Percentiles rank a stretch among this genome's conserved stretches.
phyloP scores from a whole-genome alignment of 768 basidiomycete genomes.

The Calocybe indica region DNA sequence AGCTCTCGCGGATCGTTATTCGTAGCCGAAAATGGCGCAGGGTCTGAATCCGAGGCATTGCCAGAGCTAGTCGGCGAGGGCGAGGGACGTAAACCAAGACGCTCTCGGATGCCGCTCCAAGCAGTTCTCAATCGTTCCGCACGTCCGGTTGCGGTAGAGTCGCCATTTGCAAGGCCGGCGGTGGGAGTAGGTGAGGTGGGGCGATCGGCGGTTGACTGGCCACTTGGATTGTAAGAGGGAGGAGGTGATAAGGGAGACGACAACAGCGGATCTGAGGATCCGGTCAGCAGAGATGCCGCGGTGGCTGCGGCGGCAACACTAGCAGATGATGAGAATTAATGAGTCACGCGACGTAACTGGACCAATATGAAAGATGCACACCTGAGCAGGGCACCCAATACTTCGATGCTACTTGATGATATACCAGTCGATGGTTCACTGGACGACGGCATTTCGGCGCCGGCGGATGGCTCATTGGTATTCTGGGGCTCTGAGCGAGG shows the following conservation, averaged over 20 bases:
- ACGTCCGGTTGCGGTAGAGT: constrained; percentile 23
- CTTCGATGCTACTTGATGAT: constrained; percentile 75
- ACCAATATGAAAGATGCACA: constrained; percentile 23
- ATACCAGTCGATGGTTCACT: constrained; percentile 25
- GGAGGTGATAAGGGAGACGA: constrained; percentile 47
- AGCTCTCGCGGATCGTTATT: constrained; percentile 54
- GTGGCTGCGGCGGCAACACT: constrained; percentile 93
- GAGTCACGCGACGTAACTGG: constrained; percentile 1
- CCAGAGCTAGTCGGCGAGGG: constrained; percentile 11
- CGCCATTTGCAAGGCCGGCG: constrained; percentile 22
- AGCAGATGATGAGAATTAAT: constrained; percentile 2
- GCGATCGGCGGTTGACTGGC: constrained; percentile 12
- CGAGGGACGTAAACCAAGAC: constrained; percentile 46
- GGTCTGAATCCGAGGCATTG: constrained; percentile 4
- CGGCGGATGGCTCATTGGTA: neutral
- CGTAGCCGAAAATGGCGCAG: constrained; percentile 3
- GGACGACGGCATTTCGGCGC: neutral
- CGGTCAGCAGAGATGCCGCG: constrained; percentile 77
- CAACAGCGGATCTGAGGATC: constrained; percentile 60
- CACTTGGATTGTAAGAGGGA: constrained; percentile 27
- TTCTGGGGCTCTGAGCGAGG: neutral
- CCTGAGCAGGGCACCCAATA: constrained; percentile 80
- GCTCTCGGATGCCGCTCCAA: constrained; percentile 65
- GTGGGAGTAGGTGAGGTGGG: constrained; percentile 42
- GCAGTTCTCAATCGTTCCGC: constrained; percentile 54